Evolutionary conservation across 2,329 filamentous ascomycete species (phyloP).

Genomic region (Fusarium aywerte): DNA sequence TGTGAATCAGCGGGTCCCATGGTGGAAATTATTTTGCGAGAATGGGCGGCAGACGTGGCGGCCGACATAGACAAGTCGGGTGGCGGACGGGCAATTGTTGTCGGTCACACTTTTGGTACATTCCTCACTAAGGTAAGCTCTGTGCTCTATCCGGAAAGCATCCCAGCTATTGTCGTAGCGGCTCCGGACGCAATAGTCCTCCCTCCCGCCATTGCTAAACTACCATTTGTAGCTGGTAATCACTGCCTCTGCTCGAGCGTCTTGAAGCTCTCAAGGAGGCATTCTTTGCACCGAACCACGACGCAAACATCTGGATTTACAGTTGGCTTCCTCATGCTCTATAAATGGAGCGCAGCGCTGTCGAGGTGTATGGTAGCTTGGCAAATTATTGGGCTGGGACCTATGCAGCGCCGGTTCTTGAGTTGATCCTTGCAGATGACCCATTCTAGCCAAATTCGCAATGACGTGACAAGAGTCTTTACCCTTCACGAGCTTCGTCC

Average conservation of each 20-base stretch:
- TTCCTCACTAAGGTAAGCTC: background rate
- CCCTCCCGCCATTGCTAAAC: background rate
- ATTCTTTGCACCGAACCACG: background rate
- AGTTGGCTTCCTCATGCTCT: background rate
- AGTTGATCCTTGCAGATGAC: background rate
- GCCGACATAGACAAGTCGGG: background rate
- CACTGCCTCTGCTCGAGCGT: background rate
- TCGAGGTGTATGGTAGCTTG: background rate
- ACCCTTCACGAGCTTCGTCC: background rate
- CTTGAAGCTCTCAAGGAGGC: background rate
- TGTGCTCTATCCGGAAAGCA: background rate
- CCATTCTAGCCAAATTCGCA: background rate
- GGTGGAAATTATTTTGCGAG: background rate
- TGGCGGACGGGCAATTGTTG: background rate
- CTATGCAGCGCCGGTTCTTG: background rate
- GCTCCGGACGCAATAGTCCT: background rate
- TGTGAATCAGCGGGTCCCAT: background rate
- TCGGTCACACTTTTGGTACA: background rate
- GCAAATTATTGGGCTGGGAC: background rate
- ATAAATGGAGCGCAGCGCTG: background rate
- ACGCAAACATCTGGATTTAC: background rate
- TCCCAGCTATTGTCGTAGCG: background rate
- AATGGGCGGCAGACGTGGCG: background rate
- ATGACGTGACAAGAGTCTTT: background rate
- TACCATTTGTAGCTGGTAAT: background rate